Conservation (phyloP, 495 filamentous ascomycete genomes). For the Trichocladium uniseriatum region DNA sequence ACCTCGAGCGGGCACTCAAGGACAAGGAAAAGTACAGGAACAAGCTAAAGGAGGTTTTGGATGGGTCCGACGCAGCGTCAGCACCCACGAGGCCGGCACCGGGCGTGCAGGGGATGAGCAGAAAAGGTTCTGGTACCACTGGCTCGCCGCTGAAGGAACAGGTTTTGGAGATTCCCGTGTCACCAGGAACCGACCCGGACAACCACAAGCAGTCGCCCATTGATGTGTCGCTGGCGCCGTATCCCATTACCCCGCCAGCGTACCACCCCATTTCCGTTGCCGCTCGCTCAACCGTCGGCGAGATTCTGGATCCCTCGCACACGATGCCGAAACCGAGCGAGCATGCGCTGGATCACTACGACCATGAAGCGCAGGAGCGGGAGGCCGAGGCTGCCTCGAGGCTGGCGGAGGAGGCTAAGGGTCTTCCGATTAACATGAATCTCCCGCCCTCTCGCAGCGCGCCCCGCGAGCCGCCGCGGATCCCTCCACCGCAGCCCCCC, state of each 20-base stretch:
- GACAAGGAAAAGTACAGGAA: conserved; percentile 92
- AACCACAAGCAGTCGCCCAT: conserved; percentile 41
- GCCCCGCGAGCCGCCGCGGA: conserved; percentile 36
- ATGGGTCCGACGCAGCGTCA: conserved; percentile 21
- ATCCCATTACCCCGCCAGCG: conserved; percentile 48
- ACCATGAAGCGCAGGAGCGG: conserved; percentile 40
- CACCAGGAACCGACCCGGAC: conserved; percentile 34
- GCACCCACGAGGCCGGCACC: conserved; percentile 12
- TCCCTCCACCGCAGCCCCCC: conserved; percentile 36
- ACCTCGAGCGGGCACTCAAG: conserved; percentile 82
- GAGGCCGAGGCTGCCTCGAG: conserved; percentile 35
- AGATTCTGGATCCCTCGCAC: conserved; percentile 41
- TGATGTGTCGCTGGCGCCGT: conserved; percentile 44
- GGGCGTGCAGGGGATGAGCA: conserved; percentile 1
- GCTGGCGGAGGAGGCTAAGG: conserved; percentile 30
- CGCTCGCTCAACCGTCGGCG: conserved; percentile 27
- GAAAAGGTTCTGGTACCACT: conserved; percentile 3
- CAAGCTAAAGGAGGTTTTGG: conserved; percentile 66
- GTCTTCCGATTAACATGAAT: conserved; percentile 36
- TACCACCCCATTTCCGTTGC: conserved; percentile 24
- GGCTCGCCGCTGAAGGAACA: conserved; percentile 20
- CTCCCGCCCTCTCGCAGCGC: conserved; percentile 41
- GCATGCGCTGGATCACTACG: conserved; percentile 43
- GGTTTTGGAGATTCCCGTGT: conserved; percentile 29
- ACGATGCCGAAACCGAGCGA: conserved; percentile 46